Conservation (phyloP, 768 basidiomycete genomes). For the Tylopilus felleus region DNA sequence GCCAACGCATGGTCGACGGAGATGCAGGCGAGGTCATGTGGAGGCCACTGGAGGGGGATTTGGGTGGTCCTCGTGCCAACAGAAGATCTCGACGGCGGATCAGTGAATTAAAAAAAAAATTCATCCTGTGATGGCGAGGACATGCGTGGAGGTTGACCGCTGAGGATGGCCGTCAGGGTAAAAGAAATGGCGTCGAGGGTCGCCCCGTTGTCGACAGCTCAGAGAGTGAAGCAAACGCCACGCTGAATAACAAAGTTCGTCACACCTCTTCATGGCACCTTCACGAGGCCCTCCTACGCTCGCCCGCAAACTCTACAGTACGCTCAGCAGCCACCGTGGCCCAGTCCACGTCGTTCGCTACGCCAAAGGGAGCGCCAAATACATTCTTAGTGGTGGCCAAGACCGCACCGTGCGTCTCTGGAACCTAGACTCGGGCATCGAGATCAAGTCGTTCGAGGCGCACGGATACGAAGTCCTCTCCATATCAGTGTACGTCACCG, state of each 20-base stretch:
- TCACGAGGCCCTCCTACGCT: slow-evolving; percentile 53
- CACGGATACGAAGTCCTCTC: slow-evolving; percentile 97
- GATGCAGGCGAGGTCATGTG: background rate
- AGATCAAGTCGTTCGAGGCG: slow-evolving; percentile 87
- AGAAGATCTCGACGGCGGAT: too few species aligned
- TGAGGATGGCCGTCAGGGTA: too few species aligned
- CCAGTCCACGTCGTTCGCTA: slow-evolving; percentile 90
- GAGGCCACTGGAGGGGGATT: too few species aligned
- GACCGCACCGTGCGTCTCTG: slow-evolving; percentile 88
- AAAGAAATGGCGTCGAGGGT: too few species aligned
- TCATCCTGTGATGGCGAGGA: too few species aligned
- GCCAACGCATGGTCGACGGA: background rate
- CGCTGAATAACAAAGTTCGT: too few species aligned
- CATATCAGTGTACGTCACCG: slow-evolving; percentile 69
- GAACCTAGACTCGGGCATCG: slow-evolving; percentile 83
- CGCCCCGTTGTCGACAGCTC: too few species aligned
- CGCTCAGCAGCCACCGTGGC: slow-evolving; percentile 69
- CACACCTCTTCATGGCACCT: slow-evolving; percentile 44
- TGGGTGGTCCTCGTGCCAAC: too few species aligned
- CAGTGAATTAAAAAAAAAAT: too few species aligned
- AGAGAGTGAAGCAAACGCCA: too few species aligned
- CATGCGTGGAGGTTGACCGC: too few species aligned
- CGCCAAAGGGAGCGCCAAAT: slow-evolving; percentile 83
- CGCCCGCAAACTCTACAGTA: slow-evolving; percentile 59
- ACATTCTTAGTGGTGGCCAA: slow-evolving; percentile 90